Base-by-base conservation (phyloP, 768 basidiomycete species). In the Coprinopsis marcescibilis region DNA sequence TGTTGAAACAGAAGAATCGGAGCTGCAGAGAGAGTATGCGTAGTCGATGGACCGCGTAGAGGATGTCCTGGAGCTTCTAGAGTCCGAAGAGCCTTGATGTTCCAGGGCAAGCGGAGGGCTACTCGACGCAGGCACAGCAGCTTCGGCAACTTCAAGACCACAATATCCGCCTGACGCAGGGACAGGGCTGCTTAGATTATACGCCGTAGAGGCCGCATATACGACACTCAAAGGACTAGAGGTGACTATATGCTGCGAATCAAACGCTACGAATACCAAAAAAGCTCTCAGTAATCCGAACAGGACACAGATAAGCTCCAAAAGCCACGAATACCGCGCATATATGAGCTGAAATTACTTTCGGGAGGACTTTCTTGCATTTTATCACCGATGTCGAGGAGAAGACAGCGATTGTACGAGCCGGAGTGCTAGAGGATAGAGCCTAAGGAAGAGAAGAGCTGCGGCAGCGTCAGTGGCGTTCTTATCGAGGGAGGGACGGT, bases 111-210 rank as follows among this genome's bases (percentile, higher is more conserved):
- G 27, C 13, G 34, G 42, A 14, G 48, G 48, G 21, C 48, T 49
- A 27, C 48, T 49, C 7, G 48, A 49, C 13, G 43, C 19, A 19
- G 48, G 48, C n/a, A n/a, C n/a, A n/a, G n/a, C n/a, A n/a, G n/a
- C n/a, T n/a, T n/a, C n/a, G n/a, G n/a, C n/a, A n/a, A n/a, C n/a
- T n/a, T n/a, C n/a, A n/a, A n/a, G n/a, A n/a, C n/a, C n/a, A n/a
- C n/a, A n/a, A n/a, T n/a, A n/a, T n/a, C n/a, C n/a, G n/a, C n/a
- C n/a, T n/a, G n/a, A n/a, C n/a, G n/a, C n/a, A n/a, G n/a, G n/a
- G n/a, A n/a, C n/a, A 19, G 46, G 34, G 21, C 44, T 36, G 20
- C 20, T 19, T 34, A 40, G 5, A 19, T 23, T 5, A 24, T 4
- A 5, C 17, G 41, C 5, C 25, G 14, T 27, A n/a, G n/a, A n/a